Evolutionary conservation across 345 rosid species (phyloP), one percentile per base, ranked within the genome.

Genomic region (Chamaenerion angustifolium): DNA sequence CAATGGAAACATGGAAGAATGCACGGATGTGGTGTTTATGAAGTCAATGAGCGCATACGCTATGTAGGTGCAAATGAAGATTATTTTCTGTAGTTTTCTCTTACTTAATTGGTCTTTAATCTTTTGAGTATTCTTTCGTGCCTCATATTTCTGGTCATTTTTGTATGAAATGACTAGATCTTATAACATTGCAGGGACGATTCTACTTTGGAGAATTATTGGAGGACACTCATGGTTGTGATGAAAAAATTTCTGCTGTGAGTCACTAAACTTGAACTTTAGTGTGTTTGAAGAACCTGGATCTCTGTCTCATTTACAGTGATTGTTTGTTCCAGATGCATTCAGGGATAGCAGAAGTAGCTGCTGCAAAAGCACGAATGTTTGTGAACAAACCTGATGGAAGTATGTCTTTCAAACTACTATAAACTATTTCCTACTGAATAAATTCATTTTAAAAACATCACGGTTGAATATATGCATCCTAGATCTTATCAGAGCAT

Each of bases 331-430:
- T 79, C 50, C 89, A 85, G 97, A 51, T 82, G 73, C 97, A 88
- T 78, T 72, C 85, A 62, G 89, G 95, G 54, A 62, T 88, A 66
- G 97, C 93, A 19, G 97, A 88, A 72, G 89, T 88, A 49, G 97
- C 97, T 62, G 93, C 95, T 59, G 97, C 95, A 48, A 85, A 88
- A 82, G 97, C 97, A 63, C 75, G 83, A 52, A 88, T 88, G 95
- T 88, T 88, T 70, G 70, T 72, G 14, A 82, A 85, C 71, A 88
- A 88, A 65, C 95, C 97, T 4, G 95, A 88, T 56, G 97, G 97
- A 77, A 88, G 97, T 88, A 82, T 51, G 76, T 54, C 27, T 50
- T 43, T 54, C 35, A 14, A 8, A 17, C 1, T n/a, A n/a, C 31
- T 19, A 17, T 41, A 2, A 23, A 23, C 37, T 21, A 21, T 21